Base-by-base conservation (phyloP, 2,329 filamentous ascomycete genomes). In the Colletotrichum somersetense region DNA sequence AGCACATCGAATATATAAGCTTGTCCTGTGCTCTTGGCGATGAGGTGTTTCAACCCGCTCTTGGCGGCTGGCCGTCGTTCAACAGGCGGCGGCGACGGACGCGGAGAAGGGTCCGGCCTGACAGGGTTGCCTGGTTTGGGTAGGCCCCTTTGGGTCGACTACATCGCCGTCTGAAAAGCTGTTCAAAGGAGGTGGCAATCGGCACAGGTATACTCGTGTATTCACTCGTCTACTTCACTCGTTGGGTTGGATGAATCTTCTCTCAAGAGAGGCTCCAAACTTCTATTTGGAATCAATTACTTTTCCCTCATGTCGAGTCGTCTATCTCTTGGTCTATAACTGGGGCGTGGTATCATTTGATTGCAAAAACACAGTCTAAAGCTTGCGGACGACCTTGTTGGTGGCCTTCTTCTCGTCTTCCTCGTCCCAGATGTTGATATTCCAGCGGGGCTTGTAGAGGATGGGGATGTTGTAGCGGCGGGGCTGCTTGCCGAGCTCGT, bases 401-500 rank as follows among this genome's bases (percentile, higher is more conserved):
- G 77, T 78, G 69, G 87, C 85, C 10, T 76, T 68, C 80, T 85
- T 83, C 83, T 90, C 88, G 75, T 84, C 84, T 58, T 85, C 83
- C 72, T 89, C 87, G 70, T 80, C 79, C 75, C 88, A 90, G 77
- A 89, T 83, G 80, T 90, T 82, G 73, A 90, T 85, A 73, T 87
- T 81, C 89, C 89, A 90, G 40, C 48, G 16, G 2, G 44, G 79
- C 81, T 82, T 75, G 85, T 85, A 81, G 48, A 80, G 82, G 57
- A 77, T 76, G 55, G 85, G 83, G n/a, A 85, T 76, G 79, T 85
- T 85, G 79, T 82, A 86, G 50, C 85, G 84, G 75, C 79, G 76
- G 18, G 81, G 81, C 66, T 76, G 84, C 81, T 89, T 85, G 62
- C 90, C 91, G 10, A 93, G 87, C 78, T 86, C 83, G 79, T 90